Evolutionary conservation across 495 filamentous ascomycete species (phyloP), one percentile per base, ranked within the genome.

Genomic region (Aspergillus ellipticus): DNA sequence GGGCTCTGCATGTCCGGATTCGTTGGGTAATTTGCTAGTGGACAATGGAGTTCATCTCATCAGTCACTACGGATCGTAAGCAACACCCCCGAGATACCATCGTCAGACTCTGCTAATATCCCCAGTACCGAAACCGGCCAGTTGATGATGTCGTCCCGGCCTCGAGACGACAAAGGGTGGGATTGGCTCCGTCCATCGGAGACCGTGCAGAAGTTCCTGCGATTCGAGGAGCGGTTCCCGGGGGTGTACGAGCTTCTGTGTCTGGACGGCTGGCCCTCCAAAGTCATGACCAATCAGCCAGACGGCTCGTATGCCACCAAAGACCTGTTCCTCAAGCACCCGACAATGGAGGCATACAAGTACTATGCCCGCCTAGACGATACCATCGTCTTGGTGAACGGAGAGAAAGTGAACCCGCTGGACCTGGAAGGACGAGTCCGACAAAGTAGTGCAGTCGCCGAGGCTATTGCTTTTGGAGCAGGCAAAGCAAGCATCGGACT

Each of bases 361-460:
- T 87, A 87, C 61, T 75, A 83, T 49, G 78, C 75, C 21, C 72
- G 85, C 41, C 72, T 80, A 1, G 85, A 88, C 53, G 77, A 83
- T 19, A 80, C 84, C 22, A 72, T 88, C 39, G 83, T 79, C 0
- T 69, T 89, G 4, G 69, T 82, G 15, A 89, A 85, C 13, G 85
- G 85, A 0, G 85, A 87, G 68, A 88, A 89, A 53, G 86, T 87
- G 29, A 84, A 85, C 56, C 85, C 85, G 6, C 77, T 82, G 17
- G 81, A 81, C 1, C 63, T 88, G 15, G 85, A 89, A 71, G 78
- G 73, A 16, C 64, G 67, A 2, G 65, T 74, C 21, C 55, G 73
- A 35, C 65, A 77, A 50, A 64, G 70, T 37, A 51, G 63, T 10
- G 55, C 61, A 0, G 69, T 77, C 6, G 54, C 66, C 13, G 74